phyloP scores from a whole-genome alignment of 805 yeast species.

The Barnettozyma californica region DNA sequence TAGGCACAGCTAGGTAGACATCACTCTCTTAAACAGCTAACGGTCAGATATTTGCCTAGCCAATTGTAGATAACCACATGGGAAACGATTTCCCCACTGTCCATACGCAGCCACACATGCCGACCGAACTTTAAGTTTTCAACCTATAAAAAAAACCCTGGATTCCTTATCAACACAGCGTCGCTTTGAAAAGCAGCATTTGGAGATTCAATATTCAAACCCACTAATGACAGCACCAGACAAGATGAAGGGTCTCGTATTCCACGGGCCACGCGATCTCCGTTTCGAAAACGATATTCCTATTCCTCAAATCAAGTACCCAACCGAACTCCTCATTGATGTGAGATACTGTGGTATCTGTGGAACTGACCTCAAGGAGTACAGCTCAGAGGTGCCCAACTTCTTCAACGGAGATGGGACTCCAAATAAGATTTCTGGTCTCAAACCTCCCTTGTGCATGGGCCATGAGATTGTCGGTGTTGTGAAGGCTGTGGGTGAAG shows the following conservation, averaged over 20 bases:
- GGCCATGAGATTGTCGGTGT: constrained; percentile 54
- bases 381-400: constrained; percentile 49
- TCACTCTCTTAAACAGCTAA: too few relatives aligned
- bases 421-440: constrained; percentile 35
- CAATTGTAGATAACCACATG: too few relatives aligned
- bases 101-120: too few relatives aligned
- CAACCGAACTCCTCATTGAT: constrained; percentile 39
- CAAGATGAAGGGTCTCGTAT: constrained; percentile 44
- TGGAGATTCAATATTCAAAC: not conserved
- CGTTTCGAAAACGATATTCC: constrained; percentile 32
- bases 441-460: constrained; percentile 39
- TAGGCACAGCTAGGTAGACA: too few relatives aligned
- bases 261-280: constrained; percentile 40
- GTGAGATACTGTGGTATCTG: constrained; percentile 58
- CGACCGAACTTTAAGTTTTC: too few relatives aligned
- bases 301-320: constrained; percentile 32
- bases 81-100: too few relatives aligned
- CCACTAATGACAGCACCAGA: not conserved
- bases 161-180: not conserved
- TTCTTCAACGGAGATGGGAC: constrained; percentile 42
- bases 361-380: constrained; percentile 59
- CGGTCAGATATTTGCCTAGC: too few relatives aligned
- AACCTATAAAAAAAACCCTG: too few relatives aligned
- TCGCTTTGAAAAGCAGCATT: not conserved
- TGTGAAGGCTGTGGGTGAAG: constrained; percentile 39